phyloP scores from a whole-genome alignment of 306 rosid species.

The Quillaja saponaria region DNA sequence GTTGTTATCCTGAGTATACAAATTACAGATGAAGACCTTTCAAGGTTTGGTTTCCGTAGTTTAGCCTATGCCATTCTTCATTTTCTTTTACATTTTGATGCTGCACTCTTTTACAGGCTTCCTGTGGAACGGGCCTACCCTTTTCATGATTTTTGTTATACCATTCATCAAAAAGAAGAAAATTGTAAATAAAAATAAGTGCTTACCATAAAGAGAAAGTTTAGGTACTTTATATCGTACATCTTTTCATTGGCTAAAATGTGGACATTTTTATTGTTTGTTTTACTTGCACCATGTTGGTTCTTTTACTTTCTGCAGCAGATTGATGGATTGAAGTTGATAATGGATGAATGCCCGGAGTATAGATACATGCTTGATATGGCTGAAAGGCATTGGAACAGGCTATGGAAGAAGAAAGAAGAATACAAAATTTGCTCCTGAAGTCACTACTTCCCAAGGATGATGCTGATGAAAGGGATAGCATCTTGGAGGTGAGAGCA shows the following conservation, averaged over 20 bases:
- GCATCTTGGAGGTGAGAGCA: slow-evolving; percentile 96
- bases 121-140: too few species aligned
- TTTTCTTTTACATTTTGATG: too few species aligned
- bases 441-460: slow-evolving; percentile 87
- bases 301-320: slow-evolving; percentile 50
- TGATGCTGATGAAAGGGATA: slow-evolving; percentile 94
- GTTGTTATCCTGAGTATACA: too few species aligned
- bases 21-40: too few species aligned
- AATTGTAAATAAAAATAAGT: too few species aligned
- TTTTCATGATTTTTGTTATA: too few species aligned
- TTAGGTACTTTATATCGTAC: too few species aligned
- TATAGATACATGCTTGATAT: slow-evolving; percentile 83
- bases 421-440: slow-evolving; percentile 59
- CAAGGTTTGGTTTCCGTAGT: too few species aligned
- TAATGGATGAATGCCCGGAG: slow-evolving; percentile 64
- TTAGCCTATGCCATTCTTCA: too few species aligned
- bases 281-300: slow-evolving; percentile 10
- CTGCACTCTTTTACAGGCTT: too few species aligned
- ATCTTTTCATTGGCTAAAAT: slow-evolving; percentile 1
- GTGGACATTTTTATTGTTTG: neutral
- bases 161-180: too few species aligned
- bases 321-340: slow-evolving; percentile 64
- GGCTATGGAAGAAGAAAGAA: slow-evolving; percentile 61
- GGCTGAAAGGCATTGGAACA: slow-evolving; percentile 69
- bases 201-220: too few species aligned